These are phyloP conservation scores for Akanthomyces lecanii DNA, from an alignment of 2,329 filamentous ascomycete species.

Conservation along the genomic window DNA sequence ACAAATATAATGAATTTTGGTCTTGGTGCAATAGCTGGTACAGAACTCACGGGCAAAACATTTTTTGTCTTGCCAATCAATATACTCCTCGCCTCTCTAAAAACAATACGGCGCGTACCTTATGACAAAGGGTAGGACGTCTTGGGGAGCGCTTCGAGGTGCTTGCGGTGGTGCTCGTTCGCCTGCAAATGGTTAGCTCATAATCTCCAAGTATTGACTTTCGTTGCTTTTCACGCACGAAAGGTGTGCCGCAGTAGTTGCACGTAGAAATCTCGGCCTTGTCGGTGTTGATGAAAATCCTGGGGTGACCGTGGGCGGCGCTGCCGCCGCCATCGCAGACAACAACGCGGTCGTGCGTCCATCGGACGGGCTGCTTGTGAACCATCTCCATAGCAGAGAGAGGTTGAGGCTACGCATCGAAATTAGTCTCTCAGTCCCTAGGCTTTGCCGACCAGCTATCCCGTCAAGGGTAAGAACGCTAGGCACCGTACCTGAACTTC, in stretches of 20 bases:
- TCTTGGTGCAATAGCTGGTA: slow-evolving; percentile 9
- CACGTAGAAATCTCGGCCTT: slow-evolving; percentile 91
- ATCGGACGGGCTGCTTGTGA: slow-evolving; percentile 90
- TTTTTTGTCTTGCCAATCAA: background rate
- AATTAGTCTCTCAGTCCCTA: slow-evolving; percentile 17
- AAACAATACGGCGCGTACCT: slow-evolving; percentile 18
- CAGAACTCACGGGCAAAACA: background rate
- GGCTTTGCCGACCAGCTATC: background rate
- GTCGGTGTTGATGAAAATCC: slow-evolving; percentile 96
- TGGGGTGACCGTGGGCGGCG: slow-evolving; percentile 81
- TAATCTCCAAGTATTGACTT: background rate
- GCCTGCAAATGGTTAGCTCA: slow-evolving; percentile 53
- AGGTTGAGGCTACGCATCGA: slow-evolving; percentile 67
- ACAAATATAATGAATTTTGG: slow-evolving; percentile 13
- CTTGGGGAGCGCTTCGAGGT: slow-evolving; percentile 75
- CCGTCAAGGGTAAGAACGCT: background rate
- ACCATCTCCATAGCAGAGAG: slow-evolving; percentile 91
- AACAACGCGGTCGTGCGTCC: slow-evolving; percentile 78
- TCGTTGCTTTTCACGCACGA: slow-evolving; percentile 63
- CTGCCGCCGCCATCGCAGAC: slow-evolving; percentile 83
- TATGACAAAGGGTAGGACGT: slow-evolving; percentile 75
- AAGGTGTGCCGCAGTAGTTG: slow-evolving; percentile 90
- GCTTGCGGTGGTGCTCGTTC: slow-evolving; percentile 79
- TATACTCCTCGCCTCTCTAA: background rate
- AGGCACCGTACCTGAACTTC: slow-evolving; percentile 70